phyloP scores from a whole-genome alignment of 1,284 basidiomycete genomes.

The Boletus calvinii region DNA sequence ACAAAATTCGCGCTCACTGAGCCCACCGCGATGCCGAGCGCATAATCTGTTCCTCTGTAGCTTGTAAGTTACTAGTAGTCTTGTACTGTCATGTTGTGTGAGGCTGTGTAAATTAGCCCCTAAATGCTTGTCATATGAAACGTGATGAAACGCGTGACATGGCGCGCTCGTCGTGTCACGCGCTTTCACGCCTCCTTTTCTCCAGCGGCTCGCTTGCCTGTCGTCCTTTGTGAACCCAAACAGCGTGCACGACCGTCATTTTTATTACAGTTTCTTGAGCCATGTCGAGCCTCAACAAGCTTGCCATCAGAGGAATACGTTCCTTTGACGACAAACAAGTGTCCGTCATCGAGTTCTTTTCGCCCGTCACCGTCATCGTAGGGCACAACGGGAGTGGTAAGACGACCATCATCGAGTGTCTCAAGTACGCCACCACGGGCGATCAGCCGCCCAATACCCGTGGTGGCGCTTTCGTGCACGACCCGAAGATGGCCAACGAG shows the following conservation, averaged over 20 bases:
- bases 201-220: no score
- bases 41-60: neutral
- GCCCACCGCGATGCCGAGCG: neutral
- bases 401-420: constrained; percentile 98
- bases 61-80: no score
- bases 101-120: no score
- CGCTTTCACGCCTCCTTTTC: no score
- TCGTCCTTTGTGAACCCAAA: neutral
- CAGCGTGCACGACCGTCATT: neutral
- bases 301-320: constrained; percentile 84
- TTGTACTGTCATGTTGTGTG: no score
- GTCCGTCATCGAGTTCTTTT: constrained; percentile 95
- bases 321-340: constrained; percentile 95
- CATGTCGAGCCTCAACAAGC: constrained; percentile 87
- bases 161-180: neutral
- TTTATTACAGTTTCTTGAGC: neutral
- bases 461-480: constrained; percentile 96
- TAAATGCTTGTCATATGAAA: no score
- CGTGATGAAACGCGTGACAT: neutral
- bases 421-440: constrained; percentile 98
- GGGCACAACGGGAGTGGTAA: constrained; percentile 99
- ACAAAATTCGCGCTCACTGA: neutral
- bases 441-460: constrained; percentile 98
- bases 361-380: constrained; percentile 97
- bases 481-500: constrained; percentile 98